These are phyloP conservation scores for Pisolithus microcarpus DNA, from an alignment of 768 basidiomycete species.

Conservation along the genomic window DNA sequence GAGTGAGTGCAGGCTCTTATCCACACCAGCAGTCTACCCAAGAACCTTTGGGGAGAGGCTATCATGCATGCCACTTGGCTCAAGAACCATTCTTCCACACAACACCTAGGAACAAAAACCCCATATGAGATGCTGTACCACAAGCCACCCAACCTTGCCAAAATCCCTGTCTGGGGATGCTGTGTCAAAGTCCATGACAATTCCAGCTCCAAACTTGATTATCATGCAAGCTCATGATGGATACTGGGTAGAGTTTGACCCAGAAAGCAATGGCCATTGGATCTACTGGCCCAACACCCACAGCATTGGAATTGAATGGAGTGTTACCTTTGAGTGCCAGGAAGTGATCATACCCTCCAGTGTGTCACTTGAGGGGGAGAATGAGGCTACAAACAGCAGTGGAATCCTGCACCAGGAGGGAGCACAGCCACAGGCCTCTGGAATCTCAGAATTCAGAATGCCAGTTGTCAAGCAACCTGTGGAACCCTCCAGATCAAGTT, in stretches of 20 bases:
- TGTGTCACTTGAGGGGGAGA: neutral
- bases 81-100: neutral
- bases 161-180: neutral
- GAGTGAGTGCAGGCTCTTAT: neutral
- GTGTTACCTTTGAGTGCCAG: slow-evolving; percentile 1
- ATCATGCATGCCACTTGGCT: neutral
- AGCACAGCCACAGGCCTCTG: too few species aligned
- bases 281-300: neutral
- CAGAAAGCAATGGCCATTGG: neutral
- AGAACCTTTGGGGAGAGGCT: neutral
- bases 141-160: neutral
- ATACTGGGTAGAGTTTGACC: neutral
- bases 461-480: too few species aligned
- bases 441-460: too few species aligned
- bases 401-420: too few species aligned
- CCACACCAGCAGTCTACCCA: neutral
- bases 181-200: neutral
- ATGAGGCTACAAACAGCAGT: too few species aligned
- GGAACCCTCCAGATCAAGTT: neutral
- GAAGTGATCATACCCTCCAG: neutral
- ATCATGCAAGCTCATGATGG: neutral
- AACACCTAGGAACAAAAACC: neutral
- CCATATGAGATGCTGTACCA: slow-evolving; percentile 1
- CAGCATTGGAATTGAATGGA: slow-evolving; percentile 6
- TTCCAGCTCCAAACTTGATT: neutral